Evolutionary conservation across 352 stramenopile species (phyloP), one percentile per base, ranked within the genome.

Genomic region (Globisporangium perplexum): DNA sequence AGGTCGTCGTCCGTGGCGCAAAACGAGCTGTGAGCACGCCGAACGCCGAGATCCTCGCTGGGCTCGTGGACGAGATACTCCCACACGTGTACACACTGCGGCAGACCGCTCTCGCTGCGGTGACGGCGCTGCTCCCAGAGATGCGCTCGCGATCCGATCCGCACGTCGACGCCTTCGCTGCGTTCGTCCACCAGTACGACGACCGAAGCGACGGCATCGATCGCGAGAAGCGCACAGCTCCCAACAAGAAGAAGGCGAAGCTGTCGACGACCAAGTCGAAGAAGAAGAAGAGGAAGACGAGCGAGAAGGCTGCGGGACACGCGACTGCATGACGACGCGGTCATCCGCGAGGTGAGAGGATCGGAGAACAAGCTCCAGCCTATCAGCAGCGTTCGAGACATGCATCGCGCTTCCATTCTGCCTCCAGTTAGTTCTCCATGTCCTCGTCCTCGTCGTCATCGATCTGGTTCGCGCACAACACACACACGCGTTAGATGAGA

Each of bases 381-480:
- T 11, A 38, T 26, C 26, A n/a, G 31, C 18, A 7, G 18, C 12
- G 43, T 30, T 6, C 14, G 20, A 18, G 14, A 48, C 22, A 20
- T 33, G 28, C 14, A n/a, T 36, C n/a, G 30, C 22, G 15, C 20
- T 38, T 31, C 12, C 35, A 38, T 31, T 28, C 23, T 46, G 44
- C 17, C 24, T 2, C n/a, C n/a, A 8, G n/a, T 33, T 62, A 62
- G 14, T 60, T 59, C n/a, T 73, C 68, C 69, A 77, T 77, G 28
- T 76, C 65, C 51, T 76, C 54, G 33, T 72, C 69, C 28, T 76
- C 68, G 10, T 75, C 69, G 17, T 77, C 66, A 20, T 65, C 59
- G 57, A 75, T 72, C 65, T 72, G 26, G 35, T 39, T 39, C 14
- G 14, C 12, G 14, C 5, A 30, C 33, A 17, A 43, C 36, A 43